Conservation (phyloP, 2,329 filamentous ascomycete genomes). For the Byssochlamys sp. region DNA sequence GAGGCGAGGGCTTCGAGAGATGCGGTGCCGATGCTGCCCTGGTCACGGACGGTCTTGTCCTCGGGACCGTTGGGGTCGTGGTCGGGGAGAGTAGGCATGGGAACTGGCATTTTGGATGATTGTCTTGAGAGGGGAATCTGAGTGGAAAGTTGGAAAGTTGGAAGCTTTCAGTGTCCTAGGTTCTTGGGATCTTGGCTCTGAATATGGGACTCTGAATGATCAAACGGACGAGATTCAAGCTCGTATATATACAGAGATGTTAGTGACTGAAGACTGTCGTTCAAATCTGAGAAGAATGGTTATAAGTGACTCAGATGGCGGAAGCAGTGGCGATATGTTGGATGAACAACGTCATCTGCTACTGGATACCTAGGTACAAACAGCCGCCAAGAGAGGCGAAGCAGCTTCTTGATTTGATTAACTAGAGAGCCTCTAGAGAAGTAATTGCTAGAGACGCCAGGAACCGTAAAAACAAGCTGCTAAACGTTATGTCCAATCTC, state of each 20-base stretch:
- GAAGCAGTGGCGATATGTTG: background rate
- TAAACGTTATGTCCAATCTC: no score
- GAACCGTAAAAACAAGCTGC: no score
- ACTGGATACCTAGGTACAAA: background rate
- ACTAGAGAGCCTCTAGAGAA: background rate
- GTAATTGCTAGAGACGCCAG: background rate
- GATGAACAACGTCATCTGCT: background rate
- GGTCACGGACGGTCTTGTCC: background rate
- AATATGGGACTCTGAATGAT: no score
- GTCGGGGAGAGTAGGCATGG: background rate
- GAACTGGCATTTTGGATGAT: background rate
- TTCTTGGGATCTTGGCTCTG: no score
- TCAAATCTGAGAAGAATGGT: background rate
- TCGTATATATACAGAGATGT: background rate
- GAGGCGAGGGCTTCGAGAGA: constrained; percentile 8
- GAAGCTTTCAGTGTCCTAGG: no score
- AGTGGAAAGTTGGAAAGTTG: background rate
- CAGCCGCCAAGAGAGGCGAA: background rate
- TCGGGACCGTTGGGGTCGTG: background rate
- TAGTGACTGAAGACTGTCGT: background rate
- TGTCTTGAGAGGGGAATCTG: background rate
- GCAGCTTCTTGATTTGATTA: background rate
- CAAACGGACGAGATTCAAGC: background rate
- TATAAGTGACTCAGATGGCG: background rate
- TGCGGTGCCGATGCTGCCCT: constrained; percentile 11